phyloP scores from a whole-genome alignment of 108 stramenopile genomes.

The Conticribra guillardii region DNA sequence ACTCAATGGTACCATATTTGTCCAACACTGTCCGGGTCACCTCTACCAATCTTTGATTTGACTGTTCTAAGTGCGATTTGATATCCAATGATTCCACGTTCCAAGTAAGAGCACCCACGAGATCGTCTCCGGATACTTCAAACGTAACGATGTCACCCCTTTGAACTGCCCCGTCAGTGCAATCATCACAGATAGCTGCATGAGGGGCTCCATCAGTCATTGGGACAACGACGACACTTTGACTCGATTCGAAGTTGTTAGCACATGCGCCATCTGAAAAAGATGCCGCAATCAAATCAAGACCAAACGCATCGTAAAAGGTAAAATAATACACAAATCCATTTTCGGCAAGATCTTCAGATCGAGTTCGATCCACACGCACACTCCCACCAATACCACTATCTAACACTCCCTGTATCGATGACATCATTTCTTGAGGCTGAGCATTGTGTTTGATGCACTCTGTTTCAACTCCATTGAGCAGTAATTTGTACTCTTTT shows the following conservation, averaged over 20 bases:
- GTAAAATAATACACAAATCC: constrained; percentile 56
- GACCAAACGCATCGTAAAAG: constrained; percentile 52
- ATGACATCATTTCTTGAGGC: constrained; percentile 23
- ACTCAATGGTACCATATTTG: constrained; percentile 78
- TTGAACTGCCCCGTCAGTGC: constrained; percentile 72
- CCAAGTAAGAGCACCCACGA: constrained; percentile 51
- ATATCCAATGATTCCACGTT: constrained; percentile 53
- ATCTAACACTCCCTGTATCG: constrained; percentile 40
- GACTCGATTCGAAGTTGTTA: constrained; percentile 39
- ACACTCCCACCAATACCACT: constrained; percentile 41
- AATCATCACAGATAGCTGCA: constrained; percentile 50
- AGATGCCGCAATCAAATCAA: constrained; percentile 16
- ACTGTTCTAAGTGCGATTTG: constrained; percentile 49
- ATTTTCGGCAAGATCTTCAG: constrained; percentile 52
- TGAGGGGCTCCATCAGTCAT: constrained; percentile 54
- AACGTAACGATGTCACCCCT: constrained; percentile 54
- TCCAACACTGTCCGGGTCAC: constrained; percentile 71
- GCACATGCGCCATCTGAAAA: constrained; percentile 39
- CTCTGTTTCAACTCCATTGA: constrained; percentile 33
- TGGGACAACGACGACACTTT: constrained; percentile 42
- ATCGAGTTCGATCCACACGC: constrained; percentile 38
- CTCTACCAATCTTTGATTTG: constrained; percentile 49
- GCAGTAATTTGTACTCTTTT: constrained; percentile 37
- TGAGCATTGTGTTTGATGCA: constrained; percentile 58
- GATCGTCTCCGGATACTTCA: constrained; percentile 50